Evolutionary conservation across 768 basidiomycete genomes (phyloP).

Genomic region (Dioszegia aurantiaca): DNA sequence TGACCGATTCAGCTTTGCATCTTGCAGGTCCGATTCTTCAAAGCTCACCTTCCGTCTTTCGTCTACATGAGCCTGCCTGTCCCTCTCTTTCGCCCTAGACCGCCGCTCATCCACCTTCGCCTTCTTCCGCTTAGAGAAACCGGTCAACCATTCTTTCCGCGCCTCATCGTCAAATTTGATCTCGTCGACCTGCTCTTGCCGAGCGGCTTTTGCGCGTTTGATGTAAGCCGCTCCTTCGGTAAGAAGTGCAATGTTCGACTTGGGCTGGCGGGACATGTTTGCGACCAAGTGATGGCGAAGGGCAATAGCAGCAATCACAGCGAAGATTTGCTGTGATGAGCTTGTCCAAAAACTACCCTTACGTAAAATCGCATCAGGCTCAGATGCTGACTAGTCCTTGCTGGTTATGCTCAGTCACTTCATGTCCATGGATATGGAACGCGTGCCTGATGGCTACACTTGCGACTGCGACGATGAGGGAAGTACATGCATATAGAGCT

Average conservation of each 20-base stretch:
- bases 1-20: conserved; percentile 46
- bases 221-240: conserved; percentile 49
- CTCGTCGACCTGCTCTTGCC: conserved; percentile 68
- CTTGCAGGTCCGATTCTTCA: too few species aligned
- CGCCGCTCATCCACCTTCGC: conserved; percentile 74
- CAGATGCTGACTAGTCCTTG: too few species aligned
- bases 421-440: too few species aligned
- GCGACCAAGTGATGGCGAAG: not conserved
- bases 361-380: too few species aligned
- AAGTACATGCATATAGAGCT: too few species aligned
- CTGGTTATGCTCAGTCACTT: too few species aligned
- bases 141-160: conserved; percentile 83
- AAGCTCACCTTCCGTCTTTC: conserved; percentile 69
- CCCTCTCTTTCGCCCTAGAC: conserved; percentile 69
- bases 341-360: too few species aligned
- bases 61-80: conserved; percentile 72
- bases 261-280: conserved; percentile 12
- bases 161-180: conserved; percentile 83
- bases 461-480: too few species aligned
- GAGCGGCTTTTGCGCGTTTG: conserved; percentile 60
- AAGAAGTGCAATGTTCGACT: conserved; percentile 48
- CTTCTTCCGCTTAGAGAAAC: conserved; percentile 88
- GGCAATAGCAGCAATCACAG: too few species aligned
- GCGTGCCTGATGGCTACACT: too few species aligned
- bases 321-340: too few species aligned